These are phyloP conservation scores for Macadamia tetraphylla DNA, from an alignment of 164 flowering plant genomes.

Conservation along the genomic window DNA sequence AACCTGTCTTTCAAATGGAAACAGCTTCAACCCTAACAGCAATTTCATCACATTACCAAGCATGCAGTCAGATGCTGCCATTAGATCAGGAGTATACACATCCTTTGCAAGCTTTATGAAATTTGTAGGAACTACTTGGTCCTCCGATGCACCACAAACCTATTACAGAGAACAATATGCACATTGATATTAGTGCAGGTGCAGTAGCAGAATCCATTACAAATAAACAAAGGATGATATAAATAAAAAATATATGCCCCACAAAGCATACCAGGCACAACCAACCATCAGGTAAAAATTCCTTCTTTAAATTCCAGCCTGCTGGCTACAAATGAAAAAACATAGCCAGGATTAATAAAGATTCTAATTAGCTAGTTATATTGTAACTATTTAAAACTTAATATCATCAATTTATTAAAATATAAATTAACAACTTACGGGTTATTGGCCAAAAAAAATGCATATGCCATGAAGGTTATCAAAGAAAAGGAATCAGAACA, in stretches of 20 bases:
- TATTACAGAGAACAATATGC: conserved; percentile 11
- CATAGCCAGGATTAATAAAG: neutral
- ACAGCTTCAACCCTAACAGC: conserved; percentile 6
- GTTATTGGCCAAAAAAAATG: too few relatives aligned
- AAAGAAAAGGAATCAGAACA: too few relatives aligned
- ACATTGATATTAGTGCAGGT: neutral
- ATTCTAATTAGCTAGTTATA: too few relatives aligned
- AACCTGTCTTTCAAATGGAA: neutral
- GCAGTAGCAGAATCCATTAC: neutral
- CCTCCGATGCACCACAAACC: conserved; percentile 96
- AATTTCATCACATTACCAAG: conserved; percentile 48
- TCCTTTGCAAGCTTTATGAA: conserved; percentile 82
- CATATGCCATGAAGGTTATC: too few relatives aligned
- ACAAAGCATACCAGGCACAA: conserved; percentile 63
- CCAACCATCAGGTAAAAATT: conserved; percentile 85
- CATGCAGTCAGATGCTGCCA: conserved; percentile 98
- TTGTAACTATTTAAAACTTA: too few relatives aligned
- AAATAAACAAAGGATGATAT: neutral
- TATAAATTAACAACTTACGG: too few relatives aligned
- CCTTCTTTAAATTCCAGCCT: conserved; percentile 84
- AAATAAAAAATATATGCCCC: neutral
- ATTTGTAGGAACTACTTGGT: conserved; percentile 77
- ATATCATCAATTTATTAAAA: too few relatives aligned
- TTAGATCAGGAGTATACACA: conserved; percentile 88
- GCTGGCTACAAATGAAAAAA: conserved; percentile 60